These are phyloP conservation scores for Trametes sanguinea DNA, from an alignment of 768 basidiomycete genomes.

Conservation along the genomic window DNA sequence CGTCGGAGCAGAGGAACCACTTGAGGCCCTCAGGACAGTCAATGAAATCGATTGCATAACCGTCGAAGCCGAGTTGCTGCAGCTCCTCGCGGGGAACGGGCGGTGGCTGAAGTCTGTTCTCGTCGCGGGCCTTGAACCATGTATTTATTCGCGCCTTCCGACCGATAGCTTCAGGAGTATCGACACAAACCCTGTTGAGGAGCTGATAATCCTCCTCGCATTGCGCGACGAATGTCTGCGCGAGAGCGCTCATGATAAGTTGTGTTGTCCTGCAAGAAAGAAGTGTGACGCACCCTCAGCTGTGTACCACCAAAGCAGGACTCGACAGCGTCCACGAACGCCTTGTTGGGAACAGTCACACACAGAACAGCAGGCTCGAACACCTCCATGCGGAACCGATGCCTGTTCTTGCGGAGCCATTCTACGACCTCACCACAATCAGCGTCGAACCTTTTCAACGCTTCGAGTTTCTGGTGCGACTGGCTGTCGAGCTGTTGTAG, in stretches of 20 bases:
- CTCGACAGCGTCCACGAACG: slow-evolving; percentile 72
- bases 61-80: slow-evolving; percentile 64
- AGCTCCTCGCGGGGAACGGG: slow-evolving; percentile 64
- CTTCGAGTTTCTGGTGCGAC: slow-evolving; percentile 58
- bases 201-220: slow-evolving; percentile 77
- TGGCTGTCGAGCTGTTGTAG: slow-evolving; percentile 55
- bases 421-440: slow-evolving; percentile 64
- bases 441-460: slow-evolving; percentile 52
- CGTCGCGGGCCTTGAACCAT: slow-evolving; percentile 60
- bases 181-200: slow-evolving; percentile 70
- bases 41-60: slow-evolving; percentile 81
- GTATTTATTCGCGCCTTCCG: slow-evolving; percentile 57
- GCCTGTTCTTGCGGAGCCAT: slow-evolving; percentile 71
- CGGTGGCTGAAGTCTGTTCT: slow-evolving; percentile 41
- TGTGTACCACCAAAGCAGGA: slow-evolving; percentile 60
- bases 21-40: slow-evolving; percentile 74
- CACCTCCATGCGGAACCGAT: slow-evolving; percentile 77
- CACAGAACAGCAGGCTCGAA: slow-evolving; percentile 83
- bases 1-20: slow-evolving; percentile 64
- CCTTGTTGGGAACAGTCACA: slow-evolving; percentile 63
- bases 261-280: neutral
- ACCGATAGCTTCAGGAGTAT: slow-evolving; percentile 54
- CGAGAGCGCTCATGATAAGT: neutral
- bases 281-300: slow-evolving; percentile 54
- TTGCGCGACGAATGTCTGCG: slow-evolving; percentile 83